phyloP scores from a whole-genome alignment of 2,329 filamentous ascomycete genomes.

The Fusarium longipes region DNA sequence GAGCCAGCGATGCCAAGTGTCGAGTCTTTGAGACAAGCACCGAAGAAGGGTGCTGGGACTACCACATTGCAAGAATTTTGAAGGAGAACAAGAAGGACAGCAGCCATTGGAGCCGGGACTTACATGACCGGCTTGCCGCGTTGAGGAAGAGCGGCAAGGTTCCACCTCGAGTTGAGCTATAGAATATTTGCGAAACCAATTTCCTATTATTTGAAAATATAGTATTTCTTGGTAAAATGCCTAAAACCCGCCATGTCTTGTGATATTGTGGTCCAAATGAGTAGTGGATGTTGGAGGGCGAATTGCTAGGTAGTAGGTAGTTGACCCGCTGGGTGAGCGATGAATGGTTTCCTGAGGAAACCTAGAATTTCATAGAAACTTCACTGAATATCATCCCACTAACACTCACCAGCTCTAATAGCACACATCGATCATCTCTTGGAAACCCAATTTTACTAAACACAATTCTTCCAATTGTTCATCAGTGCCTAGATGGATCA shows the following conservation, averaged over 20 bases:
- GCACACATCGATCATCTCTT: background rate
- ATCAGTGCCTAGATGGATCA: slow-evolving; percentile 22
- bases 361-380: slow-evolving; percentile 35
- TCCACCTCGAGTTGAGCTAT: slow-evolving; percentile 49
- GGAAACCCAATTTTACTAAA: background rate
- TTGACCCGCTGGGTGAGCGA: slow-evolving; percentile 15
- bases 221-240: background rate
- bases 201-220: background rate
- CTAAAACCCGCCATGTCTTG: background rate
- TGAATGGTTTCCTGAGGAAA: slow-evolving; percentile 10
- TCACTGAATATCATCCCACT: background rate
- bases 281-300: background rate
- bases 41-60: slow-evolving; percentile 69
- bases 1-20: slow-evolving; percentile 53
- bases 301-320: too few relatives aligned
- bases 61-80: slow-evolving; percentile 58
- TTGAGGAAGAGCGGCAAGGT: slow-evolving; percentile 47
- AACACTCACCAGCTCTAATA: slow-evolving; percentile 2
- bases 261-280: background rate
- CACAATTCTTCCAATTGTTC: background rate
- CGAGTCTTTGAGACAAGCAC: slow-evolving; percentile 46
- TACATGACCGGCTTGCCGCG: slow-evolving; percentile 52
- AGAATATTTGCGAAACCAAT: slow-evolving; percentile 36
- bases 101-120: slow-evolving; percentile 60
- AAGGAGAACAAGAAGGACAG: slow-evolving; percentile 52